Percentiles rank a stretch among this genome's conserved stretches.
phyloP scores from a whole-genome alignment of 495 filamentous ascomycete genomes.

The Annulohypoxylon maeteangense region DNA sequence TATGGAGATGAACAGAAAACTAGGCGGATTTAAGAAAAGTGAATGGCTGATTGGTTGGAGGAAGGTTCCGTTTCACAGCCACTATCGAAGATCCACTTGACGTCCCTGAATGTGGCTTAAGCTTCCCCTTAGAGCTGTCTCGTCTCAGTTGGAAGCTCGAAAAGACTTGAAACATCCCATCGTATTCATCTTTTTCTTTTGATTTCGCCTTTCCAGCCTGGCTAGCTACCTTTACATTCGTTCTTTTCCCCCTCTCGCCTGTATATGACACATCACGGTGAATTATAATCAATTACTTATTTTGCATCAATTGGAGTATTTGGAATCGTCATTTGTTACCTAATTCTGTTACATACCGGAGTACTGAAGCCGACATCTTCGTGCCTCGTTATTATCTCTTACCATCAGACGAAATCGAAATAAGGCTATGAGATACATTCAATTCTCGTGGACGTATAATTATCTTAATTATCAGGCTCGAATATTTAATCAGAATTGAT shows the following conservation, averaged over 20 bases:
- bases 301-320: constrained; percentile 22
- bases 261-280: constrained; percentile 9
- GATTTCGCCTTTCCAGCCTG: constrained; percentile 1
- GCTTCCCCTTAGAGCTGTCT: constrained; percentile 28
- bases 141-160: constrained; percentile 34
- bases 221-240: neutral
- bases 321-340: neutral
- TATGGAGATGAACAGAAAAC: neutral
- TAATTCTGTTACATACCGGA: constrained; percentile 8
- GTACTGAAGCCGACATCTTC: neutral
- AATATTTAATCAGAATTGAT: constrained; percentile 1
- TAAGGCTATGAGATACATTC: constrained; percentile 13
- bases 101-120: constrained; percentile 39
- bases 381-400: neutral
- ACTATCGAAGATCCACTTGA: constrained; percentile 3
- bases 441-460: neutral
- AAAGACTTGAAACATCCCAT: constrained; percentile 32
- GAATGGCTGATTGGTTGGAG: neutral
- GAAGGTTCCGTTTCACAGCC: constrained; percentile 27
- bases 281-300: constrained; percentile 13
- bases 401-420: constrained; percentile 3
- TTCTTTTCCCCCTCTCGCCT: constrained; percentile 12
- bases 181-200: constrained; percentile 9
- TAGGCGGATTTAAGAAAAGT: neutral
- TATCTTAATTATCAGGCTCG: constrained; percentile 23